These are phyloP conservation scores for Pseudopyrenochaeta lycopersici DNA, from an alignment of 2,329 filamentous ascomycete genomes.

Conservation along the genomic window DNA sequence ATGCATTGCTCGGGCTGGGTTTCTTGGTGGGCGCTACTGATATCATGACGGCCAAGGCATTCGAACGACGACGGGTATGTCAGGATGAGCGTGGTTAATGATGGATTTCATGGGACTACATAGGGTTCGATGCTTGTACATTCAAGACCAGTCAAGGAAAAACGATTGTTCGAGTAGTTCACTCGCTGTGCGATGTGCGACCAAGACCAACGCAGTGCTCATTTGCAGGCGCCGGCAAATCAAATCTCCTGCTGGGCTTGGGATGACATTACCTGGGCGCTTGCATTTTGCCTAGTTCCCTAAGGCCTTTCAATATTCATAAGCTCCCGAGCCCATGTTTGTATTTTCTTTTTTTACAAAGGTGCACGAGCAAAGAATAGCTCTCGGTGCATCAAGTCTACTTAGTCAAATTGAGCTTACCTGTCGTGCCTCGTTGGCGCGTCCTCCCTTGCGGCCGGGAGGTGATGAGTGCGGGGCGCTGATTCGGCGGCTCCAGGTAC, in stretches of 20 bases:
- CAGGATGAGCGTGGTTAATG: conserved; percentile 10
- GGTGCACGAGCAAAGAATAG: not conserved
- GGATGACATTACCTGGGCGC: conserved; percentile 18
- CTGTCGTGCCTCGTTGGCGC: conserved; percentile 24
- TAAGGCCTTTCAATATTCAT: not conserved
- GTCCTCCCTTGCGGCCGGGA: conserved; percentile 4
- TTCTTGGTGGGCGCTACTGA: conserved; percentile 27
- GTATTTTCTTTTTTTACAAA: too few species aligned
- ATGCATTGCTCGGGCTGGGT: conserved; percentile 29
- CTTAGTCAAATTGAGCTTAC: conserved; percentile 4
- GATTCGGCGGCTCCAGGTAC: conserved; percentile 39
- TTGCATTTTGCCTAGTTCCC: conserved; percentile 27
- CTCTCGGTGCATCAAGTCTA: not conserved
- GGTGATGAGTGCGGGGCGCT: conserved; percentile 21
- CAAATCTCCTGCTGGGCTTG: conserved; percentile 1
- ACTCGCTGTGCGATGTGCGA: too few species aligned
- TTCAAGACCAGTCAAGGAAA: conserved; percentile 1
- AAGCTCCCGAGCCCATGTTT: not conserved
- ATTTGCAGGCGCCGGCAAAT: conserved; percentile 16
- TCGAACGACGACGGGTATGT: not conserved
- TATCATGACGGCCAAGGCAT: not conserved
- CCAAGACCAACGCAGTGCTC: not conserved
- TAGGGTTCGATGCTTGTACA: not conserved
- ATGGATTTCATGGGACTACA: conserved; percentile 9
- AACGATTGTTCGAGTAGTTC: not conserved